Evolutionary conservation across 1,284 basidiomycete genomes (phyloP).

Genomic region (Wolfiporia cocos): DNA sequence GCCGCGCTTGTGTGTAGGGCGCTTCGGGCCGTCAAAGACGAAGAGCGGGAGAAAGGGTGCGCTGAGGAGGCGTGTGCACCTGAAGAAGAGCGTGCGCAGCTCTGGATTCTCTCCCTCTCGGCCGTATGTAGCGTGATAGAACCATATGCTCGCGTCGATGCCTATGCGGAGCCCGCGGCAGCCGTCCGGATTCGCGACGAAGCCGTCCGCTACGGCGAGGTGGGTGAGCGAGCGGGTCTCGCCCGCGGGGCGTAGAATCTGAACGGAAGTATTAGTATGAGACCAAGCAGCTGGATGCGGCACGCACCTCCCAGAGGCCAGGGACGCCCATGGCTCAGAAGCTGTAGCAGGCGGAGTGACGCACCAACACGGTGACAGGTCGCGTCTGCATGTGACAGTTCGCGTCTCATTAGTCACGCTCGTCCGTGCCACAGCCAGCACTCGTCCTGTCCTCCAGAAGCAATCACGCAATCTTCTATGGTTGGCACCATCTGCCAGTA

Average conservation of each 20-base stretch:
- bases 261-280: background rate
- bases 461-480: no score
- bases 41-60: constrained; percentile 85
- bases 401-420: no score
- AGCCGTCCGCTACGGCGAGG: constrained; percentile 64
- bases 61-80: constrained; percentile 67
- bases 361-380: no score
- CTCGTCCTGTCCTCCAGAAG: no score
- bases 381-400: no score
- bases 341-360: no score
- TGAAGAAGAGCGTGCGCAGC: constrained; percentile 69
- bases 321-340: constrained; percentile 47
- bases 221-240: constrained; percentile 61
- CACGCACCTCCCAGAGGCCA: constrained; percentile 37
- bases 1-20: constrained; percentile 80
- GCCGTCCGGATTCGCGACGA: constrained; percentile 51
- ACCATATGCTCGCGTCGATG: constrained; percentile 81
- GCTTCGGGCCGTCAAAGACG: constrained; percentile 88
- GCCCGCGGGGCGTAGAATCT: constrained; percentile 63
- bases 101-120: constrained; percentile 77
- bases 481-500: no score
- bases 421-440: no score
- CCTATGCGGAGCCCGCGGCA: constrained; percentile 66
- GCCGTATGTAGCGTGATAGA: constrained; percentile 71
- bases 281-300: background rate